Base-by-base conservation (phyloP, 768 basidiomycete species). In the Fomitopsis pulvina region DNA sequence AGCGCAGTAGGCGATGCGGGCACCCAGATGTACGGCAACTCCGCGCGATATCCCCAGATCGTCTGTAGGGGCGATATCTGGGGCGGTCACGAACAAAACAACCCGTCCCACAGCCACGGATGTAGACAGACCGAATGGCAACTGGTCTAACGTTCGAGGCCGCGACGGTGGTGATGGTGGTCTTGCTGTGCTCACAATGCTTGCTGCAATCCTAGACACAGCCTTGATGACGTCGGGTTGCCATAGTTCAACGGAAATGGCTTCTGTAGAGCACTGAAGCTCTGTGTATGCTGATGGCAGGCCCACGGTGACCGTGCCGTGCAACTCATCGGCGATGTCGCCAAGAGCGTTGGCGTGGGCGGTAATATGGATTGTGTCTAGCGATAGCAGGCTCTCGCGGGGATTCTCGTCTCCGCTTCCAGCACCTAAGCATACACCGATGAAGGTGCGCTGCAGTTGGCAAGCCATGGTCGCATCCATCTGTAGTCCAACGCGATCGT, bases 61-160 rank as follows among this genome's bases (percentile, higher is more conserved):
- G 47, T 85, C 85, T 0, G 73, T 66, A 0, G 88, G 88, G 53
- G 90, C 90, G 47, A 92, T 74, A 62, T 95, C 93, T 29, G 77
- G 77, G n/a, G 84, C 79, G 6, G 88, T 87, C 45, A 92, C 61
- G 50, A 88, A 81, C 9, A 87, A 59, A 24, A 83, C 79, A 41
- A 87, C 68, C 29, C 78, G 77, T 1, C 74, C 77, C 39, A 93
- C 54, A 0, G 87, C 75, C 28, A 85, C 20, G 25, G 81, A 77
- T 21, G 75, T 57, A 5, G 74, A 70, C 26, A 85, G 54, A 1
- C 89, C 87, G 10, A 70, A 62, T 2, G 81, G 80, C 20, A 87
- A 64, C 27, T 62, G 56, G 44, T 71, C 69, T 27, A 75, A 62
- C 4, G 70, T 60, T 16, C 34, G 34, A 26, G 56, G 53, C 4